Percentiles rank a stretch among this genome's conserved stretches.
Conservation (phyloP, 2,329 filamentous ascomycete genomes). For the Chaetomium sp. region DNA sequence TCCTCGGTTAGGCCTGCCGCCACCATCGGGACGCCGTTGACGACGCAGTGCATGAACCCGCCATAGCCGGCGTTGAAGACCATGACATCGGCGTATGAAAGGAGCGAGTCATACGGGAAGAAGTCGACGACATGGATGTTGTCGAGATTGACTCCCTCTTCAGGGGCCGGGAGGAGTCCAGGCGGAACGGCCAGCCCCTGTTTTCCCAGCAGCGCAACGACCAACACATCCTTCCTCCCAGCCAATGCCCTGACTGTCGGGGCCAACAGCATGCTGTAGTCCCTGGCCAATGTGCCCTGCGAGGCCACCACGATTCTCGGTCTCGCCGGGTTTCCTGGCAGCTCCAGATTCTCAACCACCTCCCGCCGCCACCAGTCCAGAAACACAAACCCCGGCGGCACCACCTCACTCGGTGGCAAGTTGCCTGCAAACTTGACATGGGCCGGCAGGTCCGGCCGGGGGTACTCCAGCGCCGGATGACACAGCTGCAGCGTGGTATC, state of each 20-base stretch:
- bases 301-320: not conserved
- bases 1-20: conserved; percentile 47
- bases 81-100: conserved; percentile 48
- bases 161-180: not conserved
- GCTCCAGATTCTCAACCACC: not conserved
- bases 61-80: conserved; percentile 54
- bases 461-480: conserved; percentile 46
- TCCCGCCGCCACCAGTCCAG: not conserved
- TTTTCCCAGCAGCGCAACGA: not conserved
- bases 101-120: conserved; percentile 50
- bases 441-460: conserved; percentile 43
- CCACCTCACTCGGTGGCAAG: not conserved
- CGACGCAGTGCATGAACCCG: conserved; percentile 48
- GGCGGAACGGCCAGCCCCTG: not conserved
- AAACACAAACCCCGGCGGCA: not conserved
- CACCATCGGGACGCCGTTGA: conserved; percentile 52
- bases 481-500: conserved; percentile 46
- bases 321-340: not conserved
- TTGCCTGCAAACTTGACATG: conserved; percentile 49
- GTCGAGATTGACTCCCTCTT: not conserved
- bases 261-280: not conserved
- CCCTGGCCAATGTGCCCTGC: not conserved
- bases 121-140: conserved; percentile 52
- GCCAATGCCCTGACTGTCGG: not conserved
- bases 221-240: not conserved